Evolutionary conservation across 2,329 filamentous ascomycete genomes (phyloP), one percentile per base, ranked within the genome.

Genomic region (Sarocladiaceae sp.): DNA sequence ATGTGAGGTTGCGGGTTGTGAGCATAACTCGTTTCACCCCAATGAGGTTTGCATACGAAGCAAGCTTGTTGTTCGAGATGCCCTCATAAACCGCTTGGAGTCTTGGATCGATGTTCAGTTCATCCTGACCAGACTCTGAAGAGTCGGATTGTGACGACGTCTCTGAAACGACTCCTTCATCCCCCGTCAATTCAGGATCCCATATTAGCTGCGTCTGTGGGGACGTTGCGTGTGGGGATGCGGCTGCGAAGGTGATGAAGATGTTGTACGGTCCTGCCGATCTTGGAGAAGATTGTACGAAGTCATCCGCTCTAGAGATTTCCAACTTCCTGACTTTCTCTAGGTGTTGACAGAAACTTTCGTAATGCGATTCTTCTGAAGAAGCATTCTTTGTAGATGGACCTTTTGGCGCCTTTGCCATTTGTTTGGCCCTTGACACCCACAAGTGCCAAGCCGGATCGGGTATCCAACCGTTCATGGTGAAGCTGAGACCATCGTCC

Each of bases 401-500:
- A 10, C n/a, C 15, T 20, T 48, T 48, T 13, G 44, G 44, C 17
- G 47, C 17, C 13, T 17, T 50, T 22, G 47, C 26, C 31, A 50
- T 18, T 20, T 36, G 33, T 17, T 26, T 50, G 12, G 47, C 47
- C 20, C 29, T 25, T 36, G 29, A 25, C 26, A n/a, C 29, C 47
- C 47, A 50, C 17, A 28, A 25, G 18, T 50, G 47, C 47, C 47
- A 50, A 31, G 29, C 60, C 2, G 57, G 57, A 50, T 65, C 61
- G n/a, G 75, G 74, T 64, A 74, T 68, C 70, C 67, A 74, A 7
- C 74, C 75, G 2, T 65, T 56, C 55, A 76, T 58, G 0, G 70
- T 69, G 55, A 76, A 71, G 55, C 73, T 77, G 17, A 57, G 55
- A 28, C 63, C 63, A 18, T 65, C 55, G 10, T 59, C 54, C 49